Base-by-base conservation (phyloP, 108 stramenopile genomes). In the Skeletonema costatum region DNA sequence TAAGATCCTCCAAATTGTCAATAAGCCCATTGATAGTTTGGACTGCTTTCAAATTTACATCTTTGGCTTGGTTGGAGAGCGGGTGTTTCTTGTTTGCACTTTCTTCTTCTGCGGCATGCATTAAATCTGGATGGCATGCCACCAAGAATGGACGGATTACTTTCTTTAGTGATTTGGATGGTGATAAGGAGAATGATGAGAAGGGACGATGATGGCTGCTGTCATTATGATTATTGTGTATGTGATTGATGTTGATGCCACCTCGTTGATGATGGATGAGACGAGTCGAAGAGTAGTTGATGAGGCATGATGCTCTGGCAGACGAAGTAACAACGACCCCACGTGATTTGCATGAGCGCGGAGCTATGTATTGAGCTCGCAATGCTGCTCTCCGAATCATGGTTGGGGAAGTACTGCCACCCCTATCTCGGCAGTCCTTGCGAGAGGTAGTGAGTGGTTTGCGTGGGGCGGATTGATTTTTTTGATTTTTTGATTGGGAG, bases 61-160 rank as follows among this genome's bases (percentile, higher is more conserved):
- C 73, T 21, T 81, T 77, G 48, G 90, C 84, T 4, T 66, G 33
- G 25, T 77, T 64, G 25, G 87, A 75, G 11, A 84, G 68, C 48
- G 72, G 77, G 32, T 86, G 77, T 17, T 78, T 76, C 8, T 60
- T 21, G 85, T 70, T 66, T 65, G 8, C 36, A 56, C 25, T 17
- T 25, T 46, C 14, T 25, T 56, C 42, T 33, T 44, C 50, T 14
- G 63, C 17, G 64, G 16, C 29, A 8, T 39, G 63, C 32, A 64
- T 60, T 16, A 85, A 83, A 68, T 95, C 94, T 17, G 94, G 94
- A 75, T 95, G 94, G 63, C 90, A 93, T 61, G 91, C 91, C 17
- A 90, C 41, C 3, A 92, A 65, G 72, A 95, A 95, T 31, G 94
- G 94, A 53, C 91, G 87, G 33, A 94, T 85, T 41, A 86, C 48